Conservation (phyloP, 139 green algal species). For the Penium margaritaceum region DNA sequence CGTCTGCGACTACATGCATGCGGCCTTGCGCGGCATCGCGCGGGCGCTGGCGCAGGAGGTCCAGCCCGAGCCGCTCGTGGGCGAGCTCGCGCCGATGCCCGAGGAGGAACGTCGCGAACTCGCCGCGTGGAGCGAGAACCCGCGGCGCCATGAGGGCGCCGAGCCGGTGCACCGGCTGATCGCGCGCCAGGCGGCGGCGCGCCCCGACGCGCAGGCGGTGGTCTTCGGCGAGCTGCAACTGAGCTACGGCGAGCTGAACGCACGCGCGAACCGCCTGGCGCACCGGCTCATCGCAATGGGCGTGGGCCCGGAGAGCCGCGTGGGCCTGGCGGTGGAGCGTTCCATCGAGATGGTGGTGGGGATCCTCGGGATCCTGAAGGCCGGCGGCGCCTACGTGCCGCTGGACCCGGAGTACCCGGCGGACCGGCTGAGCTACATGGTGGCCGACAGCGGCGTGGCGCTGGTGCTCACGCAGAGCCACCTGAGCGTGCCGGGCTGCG, state of each 20-base stretch:
- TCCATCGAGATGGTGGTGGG: constrained; percentile 45
- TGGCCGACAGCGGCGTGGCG: not conserved
- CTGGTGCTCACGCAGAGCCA: not conserved
- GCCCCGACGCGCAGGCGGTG: constrained; percentile 23
- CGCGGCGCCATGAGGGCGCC: not conserved
- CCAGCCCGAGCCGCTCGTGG: too few species aligned
- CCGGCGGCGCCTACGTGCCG: constrained; percentile 55
- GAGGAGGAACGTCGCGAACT: too few species aligned
- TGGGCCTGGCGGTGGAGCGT: constrained; percentile 50
- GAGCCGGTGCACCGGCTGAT: constrained; percentile 34
- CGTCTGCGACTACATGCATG: too few species aligned
- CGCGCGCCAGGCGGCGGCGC: not conserved
- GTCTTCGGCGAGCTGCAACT: not conserved
- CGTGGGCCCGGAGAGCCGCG: not conserved
- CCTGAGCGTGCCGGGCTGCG: not conserved
- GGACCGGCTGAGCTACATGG: not conserved
- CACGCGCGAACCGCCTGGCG: not conserved
- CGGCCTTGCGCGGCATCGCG: too few species aligned
- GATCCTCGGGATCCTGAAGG: constrained; percentile 50
- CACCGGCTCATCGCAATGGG: not conserved
- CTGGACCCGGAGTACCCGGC: constrained; percentile 55
- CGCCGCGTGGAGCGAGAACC: not conserved
- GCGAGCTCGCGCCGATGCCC: too few species aligned
- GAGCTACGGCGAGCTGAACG: not conserved
- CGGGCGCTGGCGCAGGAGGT: too few species aligned